Conservation (phyloP, 2,329 filamentous ascomycete species). For the Decorospora gaudefroyi region DNA sequence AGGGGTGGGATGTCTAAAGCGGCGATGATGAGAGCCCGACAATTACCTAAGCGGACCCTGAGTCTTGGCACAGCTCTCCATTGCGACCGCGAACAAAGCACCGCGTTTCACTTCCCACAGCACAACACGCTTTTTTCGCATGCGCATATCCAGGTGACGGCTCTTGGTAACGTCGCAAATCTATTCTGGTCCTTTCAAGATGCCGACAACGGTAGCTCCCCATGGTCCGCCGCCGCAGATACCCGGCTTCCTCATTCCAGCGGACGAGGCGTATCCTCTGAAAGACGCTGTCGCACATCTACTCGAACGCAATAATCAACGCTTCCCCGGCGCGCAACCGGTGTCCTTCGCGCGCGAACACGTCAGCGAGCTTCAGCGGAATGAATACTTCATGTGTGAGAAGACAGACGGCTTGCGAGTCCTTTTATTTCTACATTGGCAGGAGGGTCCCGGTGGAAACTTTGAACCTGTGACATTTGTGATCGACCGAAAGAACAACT, state of each 20-base stretch:
- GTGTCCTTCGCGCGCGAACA: conserved; percentile 87
- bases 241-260: conserved; percentile 36
- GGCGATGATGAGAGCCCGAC: too few species aligned
- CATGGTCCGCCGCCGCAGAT: conserved; percentile 44
- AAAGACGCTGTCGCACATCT: conserved; percentile 74
- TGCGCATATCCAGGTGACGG: too few species aligned
- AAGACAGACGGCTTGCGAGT: conserved; percentile 97
- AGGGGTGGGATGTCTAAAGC: too few species aligned
- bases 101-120: too few species aligned
- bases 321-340: conserved; percentile 89
- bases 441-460: conserved; percentile 46
- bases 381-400: conserved; percentile 97
- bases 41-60: too few species aligned
- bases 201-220: conserved; percentile 25
- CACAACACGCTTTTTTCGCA: too few species aligned
- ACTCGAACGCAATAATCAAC: conserved; percentile 68
- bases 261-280: conserved; percentile 54
- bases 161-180: too few species aligned
- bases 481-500: conserved; percentile 98
- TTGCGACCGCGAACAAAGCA: too few species aligned
- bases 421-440: conserved; percentile 84
- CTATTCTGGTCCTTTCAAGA: conserved; percentile 3
- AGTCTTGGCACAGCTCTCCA: too few species aligned
- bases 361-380: conserved; percentile 74
- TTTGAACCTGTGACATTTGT: conserved; percentile 70